Base-by-base conservation (phyloP, 345 rosid species). In the Cardamine chenopodiifolia region DNA sequence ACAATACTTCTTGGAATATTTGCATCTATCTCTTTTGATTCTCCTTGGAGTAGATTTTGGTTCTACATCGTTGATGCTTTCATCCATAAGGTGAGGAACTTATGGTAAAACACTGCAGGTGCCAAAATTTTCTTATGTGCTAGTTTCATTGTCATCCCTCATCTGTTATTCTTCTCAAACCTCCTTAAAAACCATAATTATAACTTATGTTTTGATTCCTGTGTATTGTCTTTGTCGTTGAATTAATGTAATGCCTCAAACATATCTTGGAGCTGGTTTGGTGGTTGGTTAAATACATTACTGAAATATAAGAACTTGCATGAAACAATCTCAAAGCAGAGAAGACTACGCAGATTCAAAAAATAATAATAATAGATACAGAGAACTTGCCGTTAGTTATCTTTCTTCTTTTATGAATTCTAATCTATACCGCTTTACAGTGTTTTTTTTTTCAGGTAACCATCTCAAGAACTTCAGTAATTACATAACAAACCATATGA, bases 381-480 rank as follows among this genome's bases (percentile, higher is more conserved):
- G 26, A 70, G 56, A 45, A 14, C 10, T 40, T n/a, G 10, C 6
- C 23, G 17, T 62, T 62, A 25, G 25, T n/a, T 34, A 4, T 32
- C 18, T 71, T 71, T 61, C 69, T 50, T 44, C 34, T 62, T 39
- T 25, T 6, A 18, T 26, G 39, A 40, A 12, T 17, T 63, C 52
- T 71, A 59, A 13, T 19, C 25, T 64, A 15, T 52, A 54, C 14
- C 7, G 56, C 14, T 73, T 73, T 66, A 66, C 66, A 66, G 18
- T 31, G 20, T 66, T 23, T 37, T 10, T 10, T 50, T 34, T 23
- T 47, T 5, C 25, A 23, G 15, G 37, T 56, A 45, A 47, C 50
- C 57, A 73, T 56, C 72, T 66, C 72, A 66, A 34, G 44, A 74
- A 58, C 61, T 66, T 57, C 17, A 66, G 67, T 74, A 58, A 66